A percentile compares a stretch with the other conserved stretches of the same genome.
Conservation (phyloP, 441 rosid genomes). For the Rhodomyrtus psidioides region DNA sequence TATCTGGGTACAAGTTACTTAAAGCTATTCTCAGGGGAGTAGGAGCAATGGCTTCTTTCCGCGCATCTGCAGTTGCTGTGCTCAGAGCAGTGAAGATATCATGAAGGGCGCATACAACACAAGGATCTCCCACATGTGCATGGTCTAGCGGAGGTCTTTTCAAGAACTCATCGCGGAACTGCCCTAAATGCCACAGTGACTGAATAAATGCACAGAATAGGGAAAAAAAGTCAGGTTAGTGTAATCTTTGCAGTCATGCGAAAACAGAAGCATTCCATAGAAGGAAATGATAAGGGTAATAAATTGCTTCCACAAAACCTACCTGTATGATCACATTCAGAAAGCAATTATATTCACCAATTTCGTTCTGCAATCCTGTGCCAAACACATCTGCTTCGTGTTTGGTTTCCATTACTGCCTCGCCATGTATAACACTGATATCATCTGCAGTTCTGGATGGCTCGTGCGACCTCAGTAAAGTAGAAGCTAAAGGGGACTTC, state of each 20-base stretch:
- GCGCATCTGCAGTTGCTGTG: slow-evolving; percentile 39
- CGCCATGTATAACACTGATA: slow-evolving; percentile 24
- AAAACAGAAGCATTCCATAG: not conserved
- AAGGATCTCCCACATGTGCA: slow-evolving; percentile 87
- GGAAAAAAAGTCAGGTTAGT: not conserved
- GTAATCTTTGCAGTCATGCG: not conserved
- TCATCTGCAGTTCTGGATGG: slow-evolving; percentile 22
- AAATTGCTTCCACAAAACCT: not conserved
- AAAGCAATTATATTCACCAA: slow-evolving; percentile 97
- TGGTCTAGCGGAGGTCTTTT: slow-evolving; percentile 64
- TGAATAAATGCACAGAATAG: slow-evolving; percentile 19
- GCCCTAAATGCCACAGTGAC: slow-evolving; percentile 93
- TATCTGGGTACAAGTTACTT: slow-evolving; percentile 86
- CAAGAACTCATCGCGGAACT: slow-evolving; percentile 72
- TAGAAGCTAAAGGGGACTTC: slow-evolving; percentile 29
- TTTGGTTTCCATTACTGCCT: slow-evolving; percentile 15
- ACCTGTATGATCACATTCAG: slow-evolving; percentile 98
- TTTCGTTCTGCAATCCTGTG: slow-evolving; percentile 84
- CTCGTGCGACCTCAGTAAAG: slow-evolving; percentile 19
- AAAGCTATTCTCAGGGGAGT: slow-evolving; percentile 78
- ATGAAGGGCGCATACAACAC: slow-evolving; percentile 81
- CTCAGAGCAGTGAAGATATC: slow-evolving; percentile 71
- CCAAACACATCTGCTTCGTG: slow-evolving; percentile 44
- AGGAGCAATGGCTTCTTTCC: slow-evolving; percentile 77
- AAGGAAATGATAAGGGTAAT: not conserved